A percentile compares a stretch with the other conserved stretches of the same genome.
These are phyloP conservation scores for Apocynum venetum DNA, from an alignment of 257 asterid genomes.

Conservation along the genomic window DNA sequence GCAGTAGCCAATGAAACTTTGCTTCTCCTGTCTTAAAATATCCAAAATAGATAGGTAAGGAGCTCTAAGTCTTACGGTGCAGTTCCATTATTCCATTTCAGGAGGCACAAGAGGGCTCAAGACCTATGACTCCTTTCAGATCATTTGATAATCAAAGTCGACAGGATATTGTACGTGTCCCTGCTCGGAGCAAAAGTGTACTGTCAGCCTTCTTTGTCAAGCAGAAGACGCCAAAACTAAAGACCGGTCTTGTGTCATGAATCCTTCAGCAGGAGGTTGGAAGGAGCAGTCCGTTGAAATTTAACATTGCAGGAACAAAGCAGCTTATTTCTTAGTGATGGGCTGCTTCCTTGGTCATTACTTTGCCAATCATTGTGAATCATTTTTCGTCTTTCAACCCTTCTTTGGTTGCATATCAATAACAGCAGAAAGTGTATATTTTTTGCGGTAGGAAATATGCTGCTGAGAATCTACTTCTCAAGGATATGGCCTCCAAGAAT, in stretches of 20 bases:
- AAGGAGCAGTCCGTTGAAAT: constrained; percentile 1
- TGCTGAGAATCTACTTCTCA: constrained; percentile 2
- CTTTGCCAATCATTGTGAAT: constrained; percentile 12
- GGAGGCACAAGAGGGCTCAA: constrained; percentile 52
- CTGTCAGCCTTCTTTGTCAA: constrained; percentile 67
- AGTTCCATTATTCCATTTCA: constrained; percentile 31
- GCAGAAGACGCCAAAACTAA: constrained; percentile 52
- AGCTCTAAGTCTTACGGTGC: not conserved
- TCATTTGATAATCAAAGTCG: constrained; percentile 45
- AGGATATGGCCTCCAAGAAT: constrained; percentile 13
- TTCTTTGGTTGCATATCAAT: constrained; percentile 14
- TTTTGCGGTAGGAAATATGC: not conserved
- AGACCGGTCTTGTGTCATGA: constrained; percentile 24
- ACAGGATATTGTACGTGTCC: constrained; percentile 37
- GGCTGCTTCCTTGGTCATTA: constrained; percentile 11
- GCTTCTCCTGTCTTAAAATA: not conserved
- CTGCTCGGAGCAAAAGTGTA: constrained; percentile 63
- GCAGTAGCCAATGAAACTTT: not conserved
- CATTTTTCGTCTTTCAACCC: not conserved
- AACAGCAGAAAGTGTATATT: constrained; percentile 11
- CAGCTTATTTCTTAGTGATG: not conserved
- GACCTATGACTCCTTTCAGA: constrained; percentile 45
- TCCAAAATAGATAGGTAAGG: not conserved
- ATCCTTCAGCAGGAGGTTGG: not conserved
- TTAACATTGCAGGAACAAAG: not conserved